A percentile compares a stretch with the other conserved stretches of the same genome.
These are phyloP conservation scores for Fusarium tjaetaba DNA, from an alignment of 2,329 filamentous ascomycete genomes.

Conservation along the genomic window DNA sequence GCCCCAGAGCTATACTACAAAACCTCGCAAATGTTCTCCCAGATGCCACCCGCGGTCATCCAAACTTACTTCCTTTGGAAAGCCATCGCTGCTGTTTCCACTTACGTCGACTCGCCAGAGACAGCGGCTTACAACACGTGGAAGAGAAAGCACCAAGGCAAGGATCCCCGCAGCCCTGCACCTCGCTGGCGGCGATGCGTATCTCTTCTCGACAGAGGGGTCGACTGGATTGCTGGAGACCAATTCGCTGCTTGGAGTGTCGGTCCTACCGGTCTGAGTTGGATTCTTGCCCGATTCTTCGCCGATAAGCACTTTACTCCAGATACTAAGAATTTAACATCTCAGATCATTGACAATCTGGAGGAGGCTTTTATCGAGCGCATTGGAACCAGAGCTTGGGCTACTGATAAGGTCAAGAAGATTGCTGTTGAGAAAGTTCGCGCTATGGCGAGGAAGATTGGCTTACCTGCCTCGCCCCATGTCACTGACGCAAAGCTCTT, in stretches of 20 bases:
- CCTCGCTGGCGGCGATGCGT: slow-evolving; percentile 18
- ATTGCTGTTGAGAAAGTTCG: slow-evolving; percentile 71
- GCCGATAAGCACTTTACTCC: slow-evolving; percentile 74
- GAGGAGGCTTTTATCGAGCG: slow-evolving; percentile 72
- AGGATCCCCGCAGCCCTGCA: background rate
- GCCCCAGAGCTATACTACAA: too few relatives aligned
- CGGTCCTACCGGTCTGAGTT: slow-evolving; percentile 59
- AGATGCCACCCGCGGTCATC: slow-evolving; percentile 64
- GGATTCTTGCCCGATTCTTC: slow-evolving; percentile 77
- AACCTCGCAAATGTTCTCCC: slow-evolving; percentile 64
- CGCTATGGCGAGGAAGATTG: slow-evolving; percentile 74
- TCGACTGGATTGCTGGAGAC: background rate
- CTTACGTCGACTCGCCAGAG: slow-evolving; percentile 66
- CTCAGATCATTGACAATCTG: slow-evolving; percentile 75
- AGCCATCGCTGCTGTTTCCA: slow-evolving; percentile 62
- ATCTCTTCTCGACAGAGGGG: background rate
- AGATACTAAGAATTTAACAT: slow-evolving; percentile 73
- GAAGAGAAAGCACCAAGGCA: slow-evolving; percentile 51
- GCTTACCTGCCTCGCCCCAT: slow-evolving; percentile 71
- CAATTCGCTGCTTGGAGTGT: fast-evolving
- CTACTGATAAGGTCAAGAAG: slow-evolving; percentile 68
- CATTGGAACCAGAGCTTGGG: slow-evolving; percentile 69
- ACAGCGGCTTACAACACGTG: slow-evolving; percentile 65
- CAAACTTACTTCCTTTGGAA: slow-evolving; percentile 74
- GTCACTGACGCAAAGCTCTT: slow-evolving; percentile 66